Conservation (phyloP, 1,284 basidiomycete genomes). For the Cryptococcus depauperatus region DNA sequence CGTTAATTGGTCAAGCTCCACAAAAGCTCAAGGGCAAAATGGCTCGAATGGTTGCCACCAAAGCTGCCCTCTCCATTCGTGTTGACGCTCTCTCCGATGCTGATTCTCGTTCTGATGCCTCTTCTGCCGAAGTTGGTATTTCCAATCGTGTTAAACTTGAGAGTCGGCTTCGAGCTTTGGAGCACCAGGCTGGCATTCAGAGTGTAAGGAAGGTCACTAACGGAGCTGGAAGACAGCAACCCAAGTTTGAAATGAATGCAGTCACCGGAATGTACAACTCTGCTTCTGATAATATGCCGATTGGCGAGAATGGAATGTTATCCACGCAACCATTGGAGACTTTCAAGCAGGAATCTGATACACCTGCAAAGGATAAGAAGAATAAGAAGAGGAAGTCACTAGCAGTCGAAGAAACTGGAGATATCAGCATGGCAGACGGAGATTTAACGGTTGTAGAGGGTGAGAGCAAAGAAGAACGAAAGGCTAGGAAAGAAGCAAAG, state of each 20-base stretch:
- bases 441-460: conserved; percentile 46
- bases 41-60: conserved; percentile 99
- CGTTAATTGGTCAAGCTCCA: conserved; percentile 91
- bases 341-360: too few relatives aligned
- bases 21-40: conserved; percentile 99
- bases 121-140: conserved; percentile 76
- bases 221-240: conserved; percentile 53
- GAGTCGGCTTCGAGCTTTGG: conserved; percentile 80
- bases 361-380: conserved; percentile 64
- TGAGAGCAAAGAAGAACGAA: conserved; percentile 46
- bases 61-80: conserved; percentile 91
- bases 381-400: conserved; percentile 54
- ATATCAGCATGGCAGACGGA: conserved; percentile 43
- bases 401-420: conserved; percentile 42
- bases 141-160: conserved; percentile 93
- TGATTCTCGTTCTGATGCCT: conserved; percentile 76
- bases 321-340: conserved; percentile 77
- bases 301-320: conserved; percentile 41
- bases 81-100: conserved; percentile 91
- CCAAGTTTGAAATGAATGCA: conserved; percentile 67
- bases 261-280: conserved; percentile 60
- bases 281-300: conserved; percentile 66
- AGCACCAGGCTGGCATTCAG: conserved; percentile 67
- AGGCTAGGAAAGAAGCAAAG: conserved; percentile 57
- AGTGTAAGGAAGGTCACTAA: conserved; percentile 54